Conservation (phyloP, 2,329 filamentous ascomycete genomes). For the Colletotrichum tabaci region DNA sequence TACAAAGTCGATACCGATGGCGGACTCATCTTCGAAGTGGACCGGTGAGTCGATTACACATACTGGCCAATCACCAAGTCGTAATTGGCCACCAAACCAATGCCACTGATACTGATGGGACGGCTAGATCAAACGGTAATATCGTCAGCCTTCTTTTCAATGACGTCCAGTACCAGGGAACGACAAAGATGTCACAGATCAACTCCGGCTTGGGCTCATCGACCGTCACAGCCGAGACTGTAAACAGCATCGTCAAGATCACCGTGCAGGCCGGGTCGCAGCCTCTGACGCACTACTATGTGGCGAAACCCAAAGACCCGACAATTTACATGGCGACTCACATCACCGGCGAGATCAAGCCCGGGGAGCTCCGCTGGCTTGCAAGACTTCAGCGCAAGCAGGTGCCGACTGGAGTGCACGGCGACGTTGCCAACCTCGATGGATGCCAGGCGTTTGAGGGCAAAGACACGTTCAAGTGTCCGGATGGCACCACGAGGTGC, state of each 20-base stretch:
- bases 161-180: constrained; percentile 63
- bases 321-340: constrained; percentile 48
- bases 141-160: constrained; percentile 73
- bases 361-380: constrained; percentile 46
- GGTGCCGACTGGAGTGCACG: constrained; percentile 45
- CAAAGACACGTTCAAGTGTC: constrained; percentile 43
- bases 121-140: constrained; percentile 69
- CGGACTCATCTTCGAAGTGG: constrained; percentile 46
- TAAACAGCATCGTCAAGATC: constrained; percentile 44
- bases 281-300: constrained; percentile 47
- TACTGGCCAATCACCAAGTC: not conserved
- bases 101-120: constrained; percentile 43
- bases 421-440: constrained; percentile 44
- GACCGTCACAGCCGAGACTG: constrained; percentile 44
- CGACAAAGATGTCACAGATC: constrained; percentile 62
- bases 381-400: constrained; percentile 42
- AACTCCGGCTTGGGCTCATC: constrained; percentile 59
- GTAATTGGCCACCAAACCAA: no score
- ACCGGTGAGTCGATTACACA: constrained; percentile 34
- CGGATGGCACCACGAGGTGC: constrained; percentile 38
- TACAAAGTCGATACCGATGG: constrained; percentile 47
- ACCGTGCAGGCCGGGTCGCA: constrained; percentile 43
- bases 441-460: constrained; percentile 44
- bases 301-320: constrained; percentile 43
- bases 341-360: constrained; percentile 45